Percentiles rank a stretch among this genome's conserved stretches.
Evolutionary conservation across 2,329 filamentous ascomycete genomes (phyloP).

Genomic region (Ascomycota sp.): DNA sequence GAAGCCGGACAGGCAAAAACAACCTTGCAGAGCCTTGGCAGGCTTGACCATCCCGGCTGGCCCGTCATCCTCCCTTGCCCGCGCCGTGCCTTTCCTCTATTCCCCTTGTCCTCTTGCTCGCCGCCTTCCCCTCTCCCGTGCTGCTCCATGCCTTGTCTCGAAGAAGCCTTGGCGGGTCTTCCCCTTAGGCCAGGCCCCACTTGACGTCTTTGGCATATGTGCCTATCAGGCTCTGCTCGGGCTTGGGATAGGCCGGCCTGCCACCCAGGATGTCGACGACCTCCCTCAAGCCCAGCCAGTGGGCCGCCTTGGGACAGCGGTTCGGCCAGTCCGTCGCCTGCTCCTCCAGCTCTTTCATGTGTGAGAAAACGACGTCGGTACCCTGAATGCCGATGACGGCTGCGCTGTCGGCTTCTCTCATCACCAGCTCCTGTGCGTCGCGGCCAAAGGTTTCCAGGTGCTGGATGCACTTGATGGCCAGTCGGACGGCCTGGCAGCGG

Average conservation of each 20-base stretch:
- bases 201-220: constrained; percentile 39
- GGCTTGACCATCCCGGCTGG: too few species aligned
- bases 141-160: too few species aligned
- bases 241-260: constrained; percentile 32
- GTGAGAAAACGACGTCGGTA: constrained; percentile 69
- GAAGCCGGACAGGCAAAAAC: too few species aligned
- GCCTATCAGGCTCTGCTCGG: constrained; percentile 29
- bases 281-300: constrained; percentile 65
- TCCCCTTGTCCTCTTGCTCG: neutral
- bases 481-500: constrained; percentile 71
- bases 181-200: constrained; percentile 20
- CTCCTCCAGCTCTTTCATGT: constrained; percentile 63
- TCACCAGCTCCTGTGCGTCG: constrained; percentile 44
- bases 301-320: constrained; percentile 61
- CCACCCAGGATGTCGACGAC: constrained; percentile 74
- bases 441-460: constrained; percentile 65
- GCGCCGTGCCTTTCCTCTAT: too few species aligned
- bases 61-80: too few species aligned
- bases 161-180: too few species aligned
- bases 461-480: constrained; percentile 87
- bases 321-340: constrained; percentile 87
- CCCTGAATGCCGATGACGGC: constrained; percentile 85
- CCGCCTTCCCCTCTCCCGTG: neutral
- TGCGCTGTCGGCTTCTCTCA: constrained; percentile 50
- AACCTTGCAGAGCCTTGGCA: too few species aligned